A percentile compares a stretch with the other conserved stretches of the same genome.
These are phyloP conservation scores for Berberis vulgaris DNA, from an alignment of 164 flowering plant species.

Conservation along the genomic window DNA sequence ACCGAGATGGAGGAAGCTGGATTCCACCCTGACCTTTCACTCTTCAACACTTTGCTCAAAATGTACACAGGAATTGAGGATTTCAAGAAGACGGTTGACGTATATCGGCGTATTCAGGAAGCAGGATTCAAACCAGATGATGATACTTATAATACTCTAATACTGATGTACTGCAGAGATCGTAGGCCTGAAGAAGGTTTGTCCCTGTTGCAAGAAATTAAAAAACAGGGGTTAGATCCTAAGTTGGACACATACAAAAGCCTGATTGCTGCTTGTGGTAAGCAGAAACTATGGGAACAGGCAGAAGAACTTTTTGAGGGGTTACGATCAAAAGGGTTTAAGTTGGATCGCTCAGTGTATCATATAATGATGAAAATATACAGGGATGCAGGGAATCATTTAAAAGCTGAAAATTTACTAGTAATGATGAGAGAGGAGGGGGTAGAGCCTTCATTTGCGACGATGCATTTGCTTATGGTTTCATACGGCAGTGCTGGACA, in stretches of 20 bases:
- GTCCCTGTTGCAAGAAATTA: constrained; percentile 65
- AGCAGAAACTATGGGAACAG: constrained; percentile 46
- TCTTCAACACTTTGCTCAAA: constrained; percentile 71
- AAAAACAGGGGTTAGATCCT: constrained; percentile 53
- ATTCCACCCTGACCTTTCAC: constrained; percentile 70
- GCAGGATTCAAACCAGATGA: constrained; percentile 70
- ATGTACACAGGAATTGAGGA: constrained; percentile 63
- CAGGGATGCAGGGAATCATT: constrained; percentile 53
- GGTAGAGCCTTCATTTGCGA: constrained; percentile 71
- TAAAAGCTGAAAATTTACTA: constrained; percentile 68
- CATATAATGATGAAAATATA: constrained; percentile 91
- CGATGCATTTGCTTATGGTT: constrained; percentile 95
- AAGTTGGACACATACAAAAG: constrained; percentile 78
- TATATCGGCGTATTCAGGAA: constrained; percentile 49
- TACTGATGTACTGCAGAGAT: constrained; percentile 86
- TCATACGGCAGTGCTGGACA: constrained; percentile 82
- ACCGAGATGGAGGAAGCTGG: constrained; percentile 88
- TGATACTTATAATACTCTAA: constrained; percentile 75
- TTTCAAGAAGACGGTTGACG: constrained; percentile 52
- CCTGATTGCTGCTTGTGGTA: constrained; percentile 73
- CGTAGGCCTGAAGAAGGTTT: constrained; percentile 84
- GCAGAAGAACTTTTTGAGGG: constrained; percentile 78
- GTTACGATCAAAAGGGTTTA: constrained; percentile 45
- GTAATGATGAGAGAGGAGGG: constrained; percentile 69
- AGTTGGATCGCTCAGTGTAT: constrained; percentile 78